These are phyloP conservation scores for Annulohypoxylon bovei DNA, from an alignment of 495 filamentous ascomycete genomes.

Conservation along the genomic window DNA sequence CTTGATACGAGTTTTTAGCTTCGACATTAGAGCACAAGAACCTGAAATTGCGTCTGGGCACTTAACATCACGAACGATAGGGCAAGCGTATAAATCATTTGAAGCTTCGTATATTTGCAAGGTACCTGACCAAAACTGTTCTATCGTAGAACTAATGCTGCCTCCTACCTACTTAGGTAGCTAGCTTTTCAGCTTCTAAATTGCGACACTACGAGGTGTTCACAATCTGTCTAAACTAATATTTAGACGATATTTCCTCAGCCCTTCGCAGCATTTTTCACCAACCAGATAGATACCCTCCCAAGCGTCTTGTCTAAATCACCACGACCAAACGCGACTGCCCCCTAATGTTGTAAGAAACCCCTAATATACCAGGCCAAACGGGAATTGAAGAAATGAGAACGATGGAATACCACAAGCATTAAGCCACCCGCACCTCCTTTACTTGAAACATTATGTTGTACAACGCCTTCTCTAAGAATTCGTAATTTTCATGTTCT, in stretches of 20 bases:
- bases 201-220: background rate
- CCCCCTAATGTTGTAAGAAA: background rate
- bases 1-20: background rate
- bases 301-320: slow-evolving; percentile 20
- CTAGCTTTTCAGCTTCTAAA: slow-evolving; percentile 10
- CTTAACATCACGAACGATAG: background rate
- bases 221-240: slow-evolving; percentile 13
- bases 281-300: background rate
- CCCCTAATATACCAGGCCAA: slow-evolving; percentile 12
- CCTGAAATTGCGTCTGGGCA: background rate
- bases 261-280: slow-evolving; percentile 12
- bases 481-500: slow-evolving; percentile 34
- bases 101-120: slow-evolving; percentile 26
- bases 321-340: background rate
- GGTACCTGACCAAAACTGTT: slow-evolving; percentile 11
- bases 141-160: slow-evolving; percentile 6
- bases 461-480: slow-evolving; percentile 32
- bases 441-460: slow-evolving; percentile 28
- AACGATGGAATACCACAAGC: slow-evolving; percentile 7
- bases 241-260: slow-evolving; percentile 17
- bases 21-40: background rate
- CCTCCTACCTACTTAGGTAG: background rate
- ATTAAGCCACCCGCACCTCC: slow-evolving; percentile 3
- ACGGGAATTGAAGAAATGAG: background rate
- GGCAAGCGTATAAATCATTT: background rate